Base-by-base conservation (phyloP, 1,284 basidiomycete genomes). In the Agroathelia rolfsii region DNA sequence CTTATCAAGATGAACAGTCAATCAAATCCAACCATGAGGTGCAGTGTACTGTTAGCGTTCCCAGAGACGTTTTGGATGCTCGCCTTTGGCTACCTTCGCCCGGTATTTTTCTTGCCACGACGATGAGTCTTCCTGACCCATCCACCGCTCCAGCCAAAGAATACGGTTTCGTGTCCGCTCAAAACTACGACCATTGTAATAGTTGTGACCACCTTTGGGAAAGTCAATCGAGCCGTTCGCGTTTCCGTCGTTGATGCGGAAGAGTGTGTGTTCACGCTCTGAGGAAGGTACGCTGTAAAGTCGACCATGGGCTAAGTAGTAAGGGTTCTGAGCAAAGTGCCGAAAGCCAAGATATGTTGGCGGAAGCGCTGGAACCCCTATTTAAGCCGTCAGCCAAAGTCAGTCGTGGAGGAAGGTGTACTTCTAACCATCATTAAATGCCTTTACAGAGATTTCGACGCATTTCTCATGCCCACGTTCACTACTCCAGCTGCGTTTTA, bases 131-230 rank as follows among this genome's bases (percentile, higher is more conserved):
- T 49, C 41, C 14, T 40, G 47, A 28, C 52, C 48, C 32, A 56
- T 49, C 12, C 58, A 47, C 31, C 59, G 49, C 17, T 55, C 50
- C n/a, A 72, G 46, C 65, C 63, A 69, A 14, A 42, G 38, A 37
- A 69, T 53, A 24, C 64, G 54, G 12, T 64, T 56, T 9, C 53
- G 24, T 11, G 64, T 47, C 28, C 53, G 53, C 45, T 74, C 70
- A 42, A 69, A 53, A 41, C 72, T 64, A 19, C 68, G 56, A 16
- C 60, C 58, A 37, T 64, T 69, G 48, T 74, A 74, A 46, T 74
- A 75, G 42, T 73, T 73, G 47, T 76, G 71, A 3, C 72, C 72
- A 9, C 69, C 71, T 19, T 57, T 53, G 12, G 70, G 68, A 40
- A 55, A 45, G 28, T 57, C 27, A 28, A 39, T 28, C 25, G 23